Percentiles rank a stretch among this genome's conserved stretches.
phyloP scores from a whole-genome alignment of 163 green algal species.

The Chlamydomonas reinhardtii region DNA sequence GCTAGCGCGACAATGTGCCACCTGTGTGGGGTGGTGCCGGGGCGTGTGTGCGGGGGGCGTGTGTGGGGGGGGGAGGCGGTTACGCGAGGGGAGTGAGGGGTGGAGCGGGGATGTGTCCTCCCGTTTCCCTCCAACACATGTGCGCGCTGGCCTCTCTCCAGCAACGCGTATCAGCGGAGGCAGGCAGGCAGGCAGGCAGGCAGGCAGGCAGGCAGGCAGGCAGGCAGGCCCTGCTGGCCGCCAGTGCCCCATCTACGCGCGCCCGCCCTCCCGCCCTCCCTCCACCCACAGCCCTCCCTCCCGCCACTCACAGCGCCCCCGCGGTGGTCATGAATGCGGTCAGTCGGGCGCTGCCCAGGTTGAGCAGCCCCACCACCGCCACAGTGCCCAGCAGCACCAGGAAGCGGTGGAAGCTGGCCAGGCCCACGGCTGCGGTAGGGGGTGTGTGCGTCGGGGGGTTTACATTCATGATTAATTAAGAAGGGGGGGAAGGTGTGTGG shows the following conservation, averaged over 20 bases:
- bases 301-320: constrained; percentile 3
- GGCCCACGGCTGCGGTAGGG: not conserved
- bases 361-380: constrained; percentile 25
- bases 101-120: too few relatives aligned
- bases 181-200: too few relatives aligned
- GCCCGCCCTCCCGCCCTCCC: too few relatives aligned
- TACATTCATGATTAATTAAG: too few relatives aligned
- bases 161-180: too few relatives aligned
- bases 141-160: too few relatives aligned
- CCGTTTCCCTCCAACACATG: too few relatives aligned
- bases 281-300: not conserved
- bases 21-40: not conserved
- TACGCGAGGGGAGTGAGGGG: not conserved
- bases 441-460: not conserved
- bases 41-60: not conserved
- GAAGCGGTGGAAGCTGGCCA: not conserved
- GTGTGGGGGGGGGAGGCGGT: not conserved
- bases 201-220: too few relatives aligned
- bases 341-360: constrained; percentile 18
- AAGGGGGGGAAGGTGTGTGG: too few relatives aligned
- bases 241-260: too few relatives aligned
- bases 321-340: constrained; percentile 39
- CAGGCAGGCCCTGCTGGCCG: too few relatives aligned
- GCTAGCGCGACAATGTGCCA: constrained; percentile 40
- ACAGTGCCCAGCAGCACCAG: constrained; percentile 1